These are phyloP conservation scores for Amanita exitialis DNA, from an alignment of 768 basidiomycete species.

Conservation along the genomic window DNA sequence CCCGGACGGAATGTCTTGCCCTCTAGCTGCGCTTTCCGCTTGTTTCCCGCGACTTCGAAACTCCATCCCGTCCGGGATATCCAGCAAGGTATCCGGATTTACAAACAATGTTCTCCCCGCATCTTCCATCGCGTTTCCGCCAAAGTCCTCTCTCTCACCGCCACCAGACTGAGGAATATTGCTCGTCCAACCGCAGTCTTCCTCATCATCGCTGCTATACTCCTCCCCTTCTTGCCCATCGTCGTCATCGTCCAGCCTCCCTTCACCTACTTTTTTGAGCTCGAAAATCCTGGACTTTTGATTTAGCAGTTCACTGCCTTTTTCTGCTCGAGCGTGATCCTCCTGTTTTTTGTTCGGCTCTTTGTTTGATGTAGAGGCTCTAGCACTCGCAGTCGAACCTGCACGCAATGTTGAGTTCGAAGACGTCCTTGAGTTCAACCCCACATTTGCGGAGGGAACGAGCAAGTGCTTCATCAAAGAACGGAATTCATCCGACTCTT, in stretches of 20 bases:
- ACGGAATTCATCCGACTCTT: conserved; percentile 55
- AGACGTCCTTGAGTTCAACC: conserved; percentile 9
- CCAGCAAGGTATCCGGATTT: conserved; percentile 15
- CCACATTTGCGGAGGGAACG: conserved; percentile 20
- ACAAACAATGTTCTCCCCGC: conserved; percentile 2
- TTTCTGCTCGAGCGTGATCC: background rate
- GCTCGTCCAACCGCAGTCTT: conserved; percentile 29
- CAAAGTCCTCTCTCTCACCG: background rate
- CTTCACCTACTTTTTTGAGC: background rate
- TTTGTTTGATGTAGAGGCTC: background rate
- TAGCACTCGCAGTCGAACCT: background rate
- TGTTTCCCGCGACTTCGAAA: conserved; percentile 6
- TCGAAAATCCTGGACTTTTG: background rate
- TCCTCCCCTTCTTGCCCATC: conserved; percentile 7
- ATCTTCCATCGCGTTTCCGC: background rate
- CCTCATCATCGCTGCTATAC: conserved; percentile 25
- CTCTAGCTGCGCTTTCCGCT: background rate
- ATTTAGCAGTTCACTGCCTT: background rate
- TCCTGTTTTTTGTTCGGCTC: background rate
- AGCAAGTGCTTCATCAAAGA: conserved; percentile 58
- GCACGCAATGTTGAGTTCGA: conserved; percentile 11
- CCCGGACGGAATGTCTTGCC: conserved; percentile 12
- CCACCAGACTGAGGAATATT: conserved; percentile 15
- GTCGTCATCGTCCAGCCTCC: background rate
- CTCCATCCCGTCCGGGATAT: conserved; percentile 19